phyloP scores from a whole-genome alignment of 176 grass and related monocot genomes.

The Ananas comosus region DNA sequence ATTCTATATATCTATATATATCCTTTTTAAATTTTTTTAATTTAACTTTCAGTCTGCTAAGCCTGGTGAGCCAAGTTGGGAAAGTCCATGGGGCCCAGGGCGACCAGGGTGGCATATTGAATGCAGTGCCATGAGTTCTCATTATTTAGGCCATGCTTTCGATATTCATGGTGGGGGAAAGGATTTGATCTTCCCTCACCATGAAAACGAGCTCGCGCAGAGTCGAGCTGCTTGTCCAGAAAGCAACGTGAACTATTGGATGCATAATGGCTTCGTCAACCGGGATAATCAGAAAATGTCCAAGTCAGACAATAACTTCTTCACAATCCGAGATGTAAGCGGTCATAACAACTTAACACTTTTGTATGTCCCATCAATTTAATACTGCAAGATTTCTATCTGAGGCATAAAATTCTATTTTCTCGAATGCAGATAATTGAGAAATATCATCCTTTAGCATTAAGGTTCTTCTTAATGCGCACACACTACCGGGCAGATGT shows the following conservation, averaged over 20 bases:
- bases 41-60: constrained; percentile 36
- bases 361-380: background rate
- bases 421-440: constrained; percentile 47
- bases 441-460: constrained; percentile 81
- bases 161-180: constrained; percentile 50
- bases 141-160: constrained; percentile 33
- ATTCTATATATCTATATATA: too few relatives aligned
- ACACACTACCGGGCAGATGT: constrained; percentile 89
- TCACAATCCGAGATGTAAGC: constrained; percentile 89
- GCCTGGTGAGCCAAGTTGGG: constrained; percentile 41
- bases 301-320: constrained; percentile 54
- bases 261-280: constrained; percentile 59
- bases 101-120: constrained; percentile 53
- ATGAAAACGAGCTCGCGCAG: constrained; percentile 45
- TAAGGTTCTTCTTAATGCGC: constrained; percentile 93
- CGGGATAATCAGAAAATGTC: constrained; percentile 48
- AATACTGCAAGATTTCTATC: background rate
- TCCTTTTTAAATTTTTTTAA: background rate
- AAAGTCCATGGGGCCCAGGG: constrained; percentile 41
- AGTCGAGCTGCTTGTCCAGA: constrained; percentile 30
- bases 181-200: constrained; percentile 46
- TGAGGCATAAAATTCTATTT: background rate
- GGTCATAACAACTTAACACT: background rate
- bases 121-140: constrained; percentile 48
- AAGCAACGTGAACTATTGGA: constrained; percentile 35